A percentile compares a stretch with the other conserved stretches of the same genome.
Conservation (phyloP, 208 protist genomes). For the Porcisia deanei region DNA sequence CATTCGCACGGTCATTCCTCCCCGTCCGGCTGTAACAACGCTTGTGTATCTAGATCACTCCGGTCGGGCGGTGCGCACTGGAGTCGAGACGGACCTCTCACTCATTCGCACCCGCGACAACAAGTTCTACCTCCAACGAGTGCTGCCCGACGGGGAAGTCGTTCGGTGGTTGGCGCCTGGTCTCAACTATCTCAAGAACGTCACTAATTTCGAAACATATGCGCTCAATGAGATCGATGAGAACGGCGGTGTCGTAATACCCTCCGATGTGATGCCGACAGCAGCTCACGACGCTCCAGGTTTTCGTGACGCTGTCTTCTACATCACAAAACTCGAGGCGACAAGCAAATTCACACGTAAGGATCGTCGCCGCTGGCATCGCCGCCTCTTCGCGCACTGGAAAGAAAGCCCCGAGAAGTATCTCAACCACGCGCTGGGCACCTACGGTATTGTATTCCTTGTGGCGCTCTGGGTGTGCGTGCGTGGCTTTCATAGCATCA, state of each 20-base stretch:
- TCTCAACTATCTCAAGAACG: slow-evolving; percentile 80
- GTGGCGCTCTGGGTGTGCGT: slow-evolving; percentile 65
- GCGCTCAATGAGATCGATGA: slow-evolving; percentile 87
- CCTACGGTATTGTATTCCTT: slow-evolving; percentile 65
- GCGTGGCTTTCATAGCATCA: slow-evolving; percentile 82
- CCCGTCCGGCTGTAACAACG: slow-evolving; percentile 79
- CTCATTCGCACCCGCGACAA: slow-evolving; percentile 89
- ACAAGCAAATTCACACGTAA: slow-evolving; percentile 86
- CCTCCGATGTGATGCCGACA: slow-evolving; percentile 77
- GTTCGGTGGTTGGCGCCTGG: slow-evolving; percentile 83
- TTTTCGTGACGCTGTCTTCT: slow-evolving; percentile 78
- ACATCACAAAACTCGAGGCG: slow-evolving; percentile 64
- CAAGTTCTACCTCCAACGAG: slow-evolving; percentile 91
- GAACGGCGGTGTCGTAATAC: slow-evolving; percentile 83
- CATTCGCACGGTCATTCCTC: slow-evolving; percentile 85
- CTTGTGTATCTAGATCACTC: slow-evolving; percentile 77
- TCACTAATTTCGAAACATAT: slow-evolving; percentile 91
- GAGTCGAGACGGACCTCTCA: slow-evolving; percentile 71
- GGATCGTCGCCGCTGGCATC: slow-evolving; percentile 79
- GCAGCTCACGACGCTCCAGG: slow-evolving; percentile 63
- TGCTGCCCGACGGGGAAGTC: slow-evolving; percentile 76
- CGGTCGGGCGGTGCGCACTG: slow-evolving; percentile 58
- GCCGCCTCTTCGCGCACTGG: slow-evolving; percentile 79
- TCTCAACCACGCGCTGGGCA: slow-evolving; percentile 61
- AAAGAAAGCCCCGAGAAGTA: slow-evolving; percentile 85